Evolutionary conservation across 2,329 filamentous ascomycete species (phyloP).

Genomic region (Eutypella sp.): DNA sequence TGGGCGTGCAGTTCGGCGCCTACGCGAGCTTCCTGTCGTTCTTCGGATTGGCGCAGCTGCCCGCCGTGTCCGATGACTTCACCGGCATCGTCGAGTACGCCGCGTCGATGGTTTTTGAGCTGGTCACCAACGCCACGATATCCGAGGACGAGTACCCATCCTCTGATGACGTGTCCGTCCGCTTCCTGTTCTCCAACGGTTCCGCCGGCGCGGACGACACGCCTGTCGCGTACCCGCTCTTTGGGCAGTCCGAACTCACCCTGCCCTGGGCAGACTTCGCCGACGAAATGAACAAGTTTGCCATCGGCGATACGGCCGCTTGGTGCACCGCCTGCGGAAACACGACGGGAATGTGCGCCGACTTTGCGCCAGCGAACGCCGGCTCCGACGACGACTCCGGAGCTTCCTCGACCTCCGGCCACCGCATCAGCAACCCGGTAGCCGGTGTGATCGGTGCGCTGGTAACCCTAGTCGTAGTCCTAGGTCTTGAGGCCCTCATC

Average conservation of each 20-base stretch:
- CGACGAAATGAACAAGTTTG: conserved; percentile 57
- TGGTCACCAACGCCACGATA: conserved; percentile 51
- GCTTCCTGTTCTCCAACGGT: conserved; percentile 59
- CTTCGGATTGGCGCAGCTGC: conserved; percentile 54
- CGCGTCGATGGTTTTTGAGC: conserved; percentile 74
- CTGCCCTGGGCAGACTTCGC: conserved; percentile 68
- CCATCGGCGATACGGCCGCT: conserved; percentile 55
- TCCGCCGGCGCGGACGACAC: conserved; percentile 50
- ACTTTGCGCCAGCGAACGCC: conserved; percentile 22
- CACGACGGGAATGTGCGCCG: conserved; percentile 60
- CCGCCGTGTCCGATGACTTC: conserved; percentile 55
- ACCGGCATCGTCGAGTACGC: conserved; percentile 79
- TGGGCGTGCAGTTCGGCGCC: conserved; percentile 55
- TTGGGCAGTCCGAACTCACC: conserved; percentile 49
- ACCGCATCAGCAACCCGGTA: conserved; percentile 61
- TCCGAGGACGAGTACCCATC: conserved; percentile 41
- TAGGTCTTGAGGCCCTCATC: conserved; percentile 39
- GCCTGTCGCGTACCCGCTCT: conserved; percentile 49
- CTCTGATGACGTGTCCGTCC: conserved; percentile 46
- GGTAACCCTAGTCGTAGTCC: conserved; percentile 49
- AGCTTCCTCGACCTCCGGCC: conserved; percentile 19
- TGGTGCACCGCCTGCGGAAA: conserved; percentile 79
- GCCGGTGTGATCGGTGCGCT: conserved; percentile 79
- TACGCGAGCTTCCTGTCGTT: conserved; percentile 60
- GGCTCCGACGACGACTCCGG: conserved; percentile 21